A percentile compares a stretch with the other conserved stretches of the same genome.
phyloP scores from a whole-genome alignment of 1,139 yeast genomes.

The Arxiozyma slooffiae region DNA sequence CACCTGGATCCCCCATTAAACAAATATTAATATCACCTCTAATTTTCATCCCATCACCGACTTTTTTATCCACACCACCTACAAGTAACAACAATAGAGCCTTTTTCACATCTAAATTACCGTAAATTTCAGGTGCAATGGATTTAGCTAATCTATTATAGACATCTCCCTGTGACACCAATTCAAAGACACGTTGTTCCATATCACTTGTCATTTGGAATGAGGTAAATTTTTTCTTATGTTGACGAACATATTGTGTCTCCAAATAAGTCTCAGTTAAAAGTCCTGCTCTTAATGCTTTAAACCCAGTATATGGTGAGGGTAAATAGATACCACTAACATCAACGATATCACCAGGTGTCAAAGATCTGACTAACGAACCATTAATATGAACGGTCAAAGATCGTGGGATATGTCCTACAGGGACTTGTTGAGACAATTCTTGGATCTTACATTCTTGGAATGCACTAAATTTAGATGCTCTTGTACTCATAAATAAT shows the following conservation, averaged over 20 bases:
- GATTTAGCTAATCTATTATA: conserved; percentile 77
- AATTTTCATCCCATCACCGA: conserved; percentile 93
- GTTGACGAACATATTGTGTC: conserved; percentile 77
- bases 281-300: conserved; percentile 84
- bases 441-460: conserved; percentile 96
- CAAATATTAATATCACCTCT: conserved; percentile 96
- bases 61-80: conserved; percentile 91
- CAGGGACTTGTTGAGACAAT: conserved; percentile 91
- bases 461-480: conserved; percentile 88
- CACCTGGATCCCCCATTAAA: conserved; percentile 99
- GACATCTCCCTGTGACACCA: conserved; percentile 54
- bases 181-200: conserved; percentile 43
- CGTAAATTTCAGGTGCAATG: conserved; percentile 96
- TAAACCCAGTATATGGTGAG: conserved; percentile 88
- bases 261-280: conserved; percentile 90
- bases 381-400: conserved; percentile 83
- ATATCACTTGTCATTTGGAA: conserved; percentile 50
- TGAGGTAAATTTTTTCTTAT: conserved; percentile 76
- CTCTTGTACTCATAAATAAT: conserved; percentile 86
- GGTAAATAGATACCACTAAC: conserved; percentile 89
- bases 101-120: conserved; percentile 88
- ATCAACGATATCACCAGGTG: conserved; percentile 94
- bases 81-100: conserved; percentile 73
- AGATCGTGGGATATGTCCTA: conserved; percentile 92
- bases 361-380: conserved; percentile 71